Percentiles rank a stretch among this genome's conserved stretches.
phyloP scores from a whole-genome alignment of 1,284 basidiomycete genomes.

The Puccinia coronata region DNA sequence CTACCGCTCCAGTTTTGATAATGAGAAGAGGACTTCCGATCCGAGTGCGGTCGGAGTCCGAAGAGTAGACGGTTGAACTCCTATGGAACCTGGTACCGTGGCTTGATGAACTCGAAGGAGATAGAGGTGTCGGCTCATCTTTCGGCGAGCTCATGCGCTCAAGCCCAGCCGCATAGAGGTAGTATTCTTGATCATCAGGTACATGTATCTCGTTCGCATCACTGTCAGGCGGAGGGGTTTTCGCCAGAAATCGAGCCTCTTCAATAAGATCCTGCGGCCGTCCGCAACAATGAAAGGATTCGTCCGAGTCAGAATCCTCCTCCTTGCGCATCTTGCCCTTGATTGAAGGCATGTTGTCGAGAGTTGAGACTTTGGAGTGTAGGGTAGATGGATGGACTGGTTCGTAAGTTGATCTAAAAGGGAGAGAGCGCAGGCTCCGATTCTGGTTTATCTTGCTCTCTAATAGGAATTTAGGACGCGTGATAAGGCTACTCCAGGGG shows the following conservation, averaged over 20 bases:
- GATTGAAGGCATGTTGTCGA: not conserved
- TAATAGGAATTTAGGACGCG: not conserved
- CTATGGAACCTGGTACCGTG: not conserved
- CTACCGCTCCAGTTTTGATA: not conserved
- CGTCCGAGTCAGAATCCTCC: conserved; percentile 29
- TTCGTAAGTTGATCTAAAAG: not conserved
- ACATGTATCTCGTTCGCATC: not conserved
- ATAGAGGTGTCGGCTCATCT: not conserved
- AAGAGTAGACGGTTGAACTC: not conserved
- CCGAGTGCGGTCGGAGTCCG: conserved; percentile 7
- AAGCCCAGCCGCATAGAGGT: conserved; percentile 16
- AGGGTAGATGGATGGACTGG: too few species aligned
- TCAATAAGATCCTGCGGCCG: conserved; percentile 2
- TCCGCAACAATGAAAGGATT: conserved; percentile 31
- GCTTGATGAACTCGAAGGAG: not conserved
- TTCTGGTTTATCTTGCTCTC: not conserved
- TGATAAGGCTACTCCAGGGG: not conserved
- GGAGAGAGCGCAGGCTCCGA: not conserved
- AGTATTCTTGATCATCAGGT: conserved; percentile 15
- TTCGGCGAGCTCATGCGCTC: not conserved
- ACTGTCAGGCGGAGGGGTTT: not conserved
- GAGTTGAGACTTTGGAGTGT: not conserved
- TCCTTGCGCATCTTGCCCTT: not conserved
- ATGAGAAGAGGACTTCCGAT: conserved; percentile 1
- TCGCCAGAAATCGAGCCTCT: not conserved